Evolutionary conservation across 805 yeast genomes (phyloP).

Genomic region (Saccharomycopsis microspora): DNA sequence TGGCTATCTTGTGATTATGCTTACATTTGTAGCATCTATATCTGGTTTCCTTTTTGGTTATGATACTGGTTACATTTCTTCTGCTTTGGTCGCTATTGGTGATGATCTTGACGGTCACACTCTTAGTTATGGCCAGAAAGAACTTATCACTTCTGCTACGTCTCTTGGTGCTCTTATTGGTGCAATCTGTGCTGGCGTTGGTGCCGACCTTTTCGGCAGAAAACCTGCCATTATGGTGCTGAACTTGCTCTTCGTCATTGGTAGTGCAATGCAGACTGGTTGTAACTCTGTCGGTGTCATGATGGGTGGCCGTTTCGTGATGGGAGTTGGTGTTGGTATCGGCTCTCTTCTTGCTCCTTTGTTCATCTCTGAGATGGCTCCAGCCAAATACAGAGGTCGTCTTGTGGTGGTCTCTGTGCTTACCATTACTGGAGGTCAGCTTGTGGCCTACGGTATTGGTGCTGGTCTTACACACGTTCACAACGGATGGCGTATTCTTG

Average conservation of each 20-base stretch:
- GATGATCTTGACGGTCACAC: conserved; percentile 51
- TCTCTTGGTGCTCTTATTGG: conserved; percentile 86
- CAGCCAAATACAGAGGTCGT: conserved; percentile 83
- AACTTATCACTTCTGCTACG: conserved; percentile 87
- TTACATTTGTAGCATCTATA: conserved; percentile 72
- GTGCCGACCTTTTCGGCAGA: conserved; percentile 79
- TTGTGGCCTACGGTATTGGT: conserved; percentile 86
- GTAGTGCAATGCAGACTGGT: conserved; percentile 76
- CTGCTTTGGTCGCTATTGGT: conserved; percentile 80
- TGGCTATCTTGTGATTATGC: conserved; percentile 48
- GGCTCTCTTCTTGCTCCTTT: conserved; percentile 90
- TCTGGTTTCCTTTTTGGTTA: conserved; percentile 97
- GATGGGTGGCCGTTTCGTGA: conserved; percentile 82
- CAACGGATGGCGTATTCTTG: conserved; percentile 89
- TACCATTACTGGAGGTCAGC: conserved; percentile 90
- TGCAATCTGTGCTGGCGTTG: conserved; percentile 64
- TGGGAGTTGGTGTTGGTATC: conserved; percentile 95
- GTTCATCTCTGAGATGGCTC: conserved; percentile 86
- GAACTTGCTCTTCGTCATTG: conserved; percentile 69
- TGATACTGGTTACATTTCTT: conserved; percentile 93
- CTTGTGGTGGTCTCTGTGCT: conserved; percentile 79
- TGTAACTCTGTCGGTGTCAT: conserved; percentile 79
- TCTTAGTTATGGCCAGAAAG: conserved; percentile 70
- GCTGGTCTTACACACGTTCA: conserved; percentile 65
- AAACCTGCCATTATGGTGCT: conserved; percentile 76